Percentiles rank a stretch among this genome's conserved stretches.
Evolutionary conservation across 768 basidiomycete genomes (phyloP).

Genomic region (Lentinus brumalis): DNA sequence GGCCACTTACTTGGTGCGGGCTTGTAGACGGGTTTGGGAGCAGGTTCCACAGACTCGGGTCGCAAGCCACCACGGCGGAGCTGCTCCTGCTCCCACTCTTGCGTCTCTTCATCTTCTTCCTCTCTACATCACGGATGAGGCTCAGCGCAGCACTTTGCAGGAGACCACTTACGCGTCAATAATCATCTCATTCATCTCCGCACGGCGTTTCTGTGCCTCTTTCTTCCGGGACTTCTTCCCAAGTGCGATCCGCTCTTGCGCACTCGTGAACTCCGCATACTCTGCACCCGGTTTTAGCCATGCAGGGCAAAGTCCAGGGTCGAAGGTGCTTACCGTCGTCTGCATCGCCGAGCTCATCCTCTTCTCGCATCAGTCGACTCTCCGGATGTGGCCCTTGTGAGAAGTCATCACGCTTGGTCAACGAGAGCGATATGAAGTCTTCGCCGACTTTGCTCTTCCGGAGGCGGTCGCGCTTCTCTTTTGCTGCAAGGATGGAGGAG

Average conservation of each 20-base stretch:
- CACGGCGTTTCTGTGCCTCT: constrained; percentile 66
- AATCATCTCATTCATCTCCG: constrained; percentile 79
- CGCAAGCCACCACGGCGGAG: constrained; percentile 71
- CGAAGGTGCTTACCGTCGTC: constrained; percentile 67
- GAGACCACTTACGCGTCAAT: constrained; percentile 65
- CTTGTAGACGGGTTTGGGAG: constrained; percentile 63
- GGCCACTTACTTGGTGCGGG: constrained; percentile 64
- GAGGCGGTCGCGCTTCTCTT: constrained; percentile 72
- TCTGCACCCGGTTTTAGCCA: constrained; percentile 45
- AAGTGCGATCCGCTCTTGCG: constrained; percentile 82
- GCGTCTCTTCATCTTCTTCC: constrained; percentile 82
- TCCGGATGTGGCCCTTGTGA: constrained; percentile 80
- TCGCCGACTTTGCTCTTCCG: constrained; percentile 52
- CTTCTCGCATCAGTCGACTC: constrained; percentile 80
- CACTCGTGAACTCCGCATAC: constrained; percentile 85
- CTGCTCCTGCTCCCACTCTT: constrained; percentile 86
- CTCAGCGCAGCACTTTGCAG: constrained; percentile 1
- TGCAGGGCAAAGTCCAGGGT: not conserved
- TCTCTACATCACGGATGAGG: constrained; percentile 43
- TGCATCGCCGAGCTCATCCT: constrained; percentile 85
- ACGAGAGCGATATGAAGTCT: constrained; percentile 79
- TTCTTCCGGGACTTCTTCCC: constrained; percentile 79
- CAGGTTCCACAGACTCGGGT: constrained; percentile 35
- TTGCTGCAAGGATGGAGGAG: constrained; percentile 71
- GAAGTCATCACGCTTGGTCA: constrained; percentile 55